Base-by-base conservation (phyloP, 2,329 filamentous ascomycete genomes). In the Ophiosphaerella herpotricha region DNA sequence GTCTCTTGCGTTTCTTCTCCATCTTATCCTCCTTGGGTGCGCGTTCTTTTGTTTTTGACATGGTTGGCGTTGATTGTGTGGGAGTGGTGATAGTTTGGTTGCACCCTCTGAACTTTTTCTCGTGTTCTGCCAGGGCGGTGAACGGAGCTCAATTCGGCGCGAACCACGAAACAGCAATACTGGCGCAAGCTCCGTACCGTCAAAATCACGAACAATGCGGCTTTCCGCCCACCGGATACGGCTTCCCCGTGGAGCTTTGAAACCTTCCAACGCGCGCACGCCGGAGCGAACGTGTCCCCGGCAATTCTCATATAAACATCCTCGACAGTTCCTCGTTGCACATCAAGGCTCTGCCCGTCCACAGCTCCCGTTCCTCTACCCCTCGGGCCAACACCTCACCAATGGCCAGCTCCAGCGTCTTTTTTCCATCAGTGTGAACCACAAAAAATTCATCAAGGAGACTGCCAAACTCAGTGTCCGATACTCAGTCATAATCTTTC, bases 391-490 rank as follows among this genome's bases (percentile, higher is more conserved):
- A 32, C 55, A 57, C 41, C 52, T 65, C 14, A 61, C 67, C 33
- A 67, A 70, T 56, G 59, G 70, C 39, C 78, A 78, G 54, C 77
- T 87, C 33, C 82, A 83, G 3, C 87, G 92, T 44, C 83, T 89
- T 54, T 82, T 95, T 52, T 91, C 89, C n/a, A 95, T 72, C 21
- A 71, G 62, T 39, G 58, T 90, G 0, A 87, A 91, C 68, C 85
- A 85, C 55, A 87, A 85, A 57, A 77, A 79, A 55, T 90, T 86
- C 78, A 77, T 92, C 50, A 86, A 83, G 55, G 80, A 88, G 56
- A 88, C 93, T 63, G 78, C 90, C 39, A 84, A 84, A 63, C 79
- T 88, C 26, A 87, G 86, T 35, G 76, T 86, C 29, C 89, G 89
- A 58, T 90, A 85, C 70, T 86, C 82, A 0, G 63, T 81, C n/a